phyloP scores from a whole-genome alignment of 495 filamentous ascomycete species.

The Bombardia bombarda region DNA sequence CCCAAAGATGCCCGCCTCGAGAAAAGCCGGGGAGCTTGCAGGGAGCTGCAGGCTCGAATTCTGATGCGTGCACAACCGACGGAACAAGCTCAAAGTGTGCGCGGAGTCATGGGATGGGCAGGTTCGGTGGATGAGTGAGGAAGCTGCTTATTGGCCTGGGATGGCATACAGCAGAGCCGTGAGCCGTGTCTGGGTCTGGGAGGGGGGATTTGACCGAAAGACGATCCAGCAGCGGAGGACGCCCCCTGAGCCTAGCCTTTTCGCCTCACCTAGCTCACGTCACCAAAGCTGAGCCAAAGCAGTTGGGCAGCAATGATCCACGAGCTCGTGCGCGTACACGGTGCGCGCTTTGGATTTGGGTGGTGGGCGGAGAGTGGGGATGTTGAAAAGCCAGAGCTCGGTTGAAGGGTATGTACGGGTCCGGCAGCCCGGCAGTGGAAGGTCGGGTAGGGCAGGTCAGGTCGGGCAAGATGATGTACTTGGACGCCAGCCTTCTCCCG shows the following conservation, averaged over 20 bases:
- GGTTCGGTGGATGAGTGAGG: constrained; percentile 3
- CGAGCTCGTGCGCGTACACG: constrained; percentile 8
- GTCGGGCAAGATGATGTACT: not conserved
- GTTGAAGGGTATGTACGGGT: constrained; percentile 13
- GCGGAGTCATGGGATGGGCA: constrained; percentile 4
- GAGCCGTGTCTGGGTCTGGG: too few species aligned
- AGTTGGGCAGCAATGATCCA: constrained; percentile 25
- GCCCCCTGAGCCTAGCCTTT: constrained; percentile 5
- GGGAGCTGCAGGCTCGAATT: constrained; percentile 1
- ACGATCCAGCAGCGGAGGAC: constrained; percentile 3
- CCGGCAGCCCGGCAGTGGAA: constrained; percentile 13
- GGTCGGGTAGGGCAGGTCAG: not conserved
- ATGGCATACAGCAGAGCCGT: not conserved
- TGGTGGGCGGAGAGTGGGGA: constrained; percentile 13
- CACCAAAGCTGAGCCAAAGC: constrained; percentile 9
- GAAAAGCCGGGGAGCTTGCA: constrained; percentile 1
- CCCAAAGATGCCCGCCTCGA: not conserved
- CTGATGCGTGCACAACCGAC: not conserved
- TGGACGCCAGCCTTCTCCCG: not conserved
- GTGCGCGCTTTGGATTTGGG: constrained; percentile 1
- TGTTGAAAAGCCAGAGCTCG: constrained; percentile 12
- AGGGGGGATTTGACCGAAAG: constrained; percentile 4
- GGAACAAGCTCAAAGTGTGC: constrained; percentile 7
- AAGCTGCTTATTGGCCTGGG: constrained; percentile 11
- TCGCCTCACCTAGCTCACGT: constrained; percentile 9